phyloP scores from a whole-genome alignment of 306 rosid species.

The Arachis stenosperma region DNA sequence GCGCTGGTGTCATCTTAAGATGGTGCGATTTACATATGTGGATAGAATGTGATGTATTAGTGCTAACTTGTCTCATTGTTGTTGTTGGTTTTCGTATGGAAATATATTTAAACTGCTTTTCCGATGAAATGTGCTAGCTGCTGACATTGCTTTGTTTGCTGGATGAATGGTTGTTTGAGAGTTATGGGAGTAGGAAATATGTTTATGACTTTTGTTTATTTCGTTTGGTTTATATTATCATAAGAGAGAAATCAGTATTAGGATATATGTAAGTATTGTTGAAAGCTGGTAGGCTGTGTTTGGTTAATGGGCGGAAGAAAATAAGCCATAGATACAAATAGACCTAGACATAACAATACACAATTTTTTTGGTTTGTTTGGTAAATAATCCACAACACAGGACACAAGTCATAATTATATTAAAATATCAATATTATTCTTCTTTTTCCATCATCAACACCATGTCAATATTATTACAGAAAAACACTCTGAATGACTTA shows the following conservation, averaged over 20 bases:
- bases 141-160: slow-evolving; percentile 24
- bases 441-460: too few species aligned
- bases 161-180: not conserved
- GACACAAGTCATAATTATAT: too few species aligned
- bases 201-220: not conserved
- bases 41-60: not conserved
- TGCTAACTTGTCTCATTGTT: not conserved
- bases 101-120: slow-evolving; percentile 1
- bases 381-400: too few species aligned
- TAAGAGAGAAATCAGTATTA: not conserved
- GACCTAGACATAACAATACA: too few species aligned
- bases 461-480: too few species aligned
- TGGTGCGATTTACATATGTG: slow-evolving; percentile 12
- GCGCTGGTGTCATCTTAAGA: not conserved
- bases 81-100: not conserved
- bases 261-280: not conserved
- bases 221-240: not conserved
- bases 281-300: too few species aligned
- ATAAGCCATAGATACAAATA: too few species aligned
- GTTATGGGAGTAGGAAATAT: not conserved
- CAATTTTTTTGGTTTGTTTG: too few species aligned
- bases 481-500: too few species aligned
- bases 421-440: too few species aligned
- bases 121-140: not conserved
- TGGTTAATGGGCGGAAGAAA: too few species aligned